Evolutionary conservation across 139 green algal species (phyloP), one percentile per base, ranked within the genome.

Genomic region (Auxenochlorella pyrenoidosa): DNA sequence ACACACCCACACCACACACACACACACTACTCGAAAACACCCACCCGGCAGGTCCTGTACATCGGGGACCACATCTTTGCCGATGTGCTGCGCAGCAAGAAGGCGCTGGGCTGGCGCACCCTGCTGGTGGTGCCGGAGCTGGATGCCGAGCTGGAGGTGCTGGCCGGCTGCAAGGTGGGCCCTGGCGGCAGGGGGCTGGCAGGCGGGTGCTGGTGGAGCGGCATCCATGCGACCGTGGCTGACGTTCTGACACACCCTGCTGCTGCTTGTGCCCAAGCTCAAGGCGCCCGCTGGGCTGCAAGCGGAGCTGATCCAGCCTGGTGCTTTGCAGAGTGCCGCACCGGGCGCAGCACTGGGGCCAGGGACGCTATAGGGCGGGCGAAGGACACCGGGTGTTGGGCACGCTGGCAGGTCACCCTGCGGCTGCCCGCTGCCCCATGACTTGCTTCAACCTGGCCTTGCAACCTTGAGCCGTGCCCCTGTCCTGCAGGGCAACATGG

Each of bases 61-160:
- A 83, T 95, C 15, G 92, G 95, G 0, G 96, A 99, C 89, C 96
- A 99, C 92, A 98, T 99, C 88, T 98, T 96, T 85, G 95, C 95
- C 28, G 91, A 94, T 75, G 96, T 98, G 77, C 89, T 98, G 70
- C 80, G 83, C 73, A 90, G 79, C 87, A 98, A 98, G 90, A 97
- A 98, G 91, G 90, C 87, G 26, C 90, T 97, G 38, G 94, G 96
- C 18, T 99, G 97, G 97, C 92, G 97, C 40, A 99, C 97, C 26
- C 98, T 99, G 96, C 95, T 99, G 86, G 95, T 99, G 65, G 94
- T 99, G 26, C 97, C 97, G 1, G 97, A 99, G 94, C 94, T 99
- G 34, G 95, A 96, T 80, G 87, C 91, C 32, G 96, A 98, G 91
- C 93, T 98, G 59, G 84, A 89, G 2, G 91, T 93, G 44, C 89